Base-by-base conservation (phyloP, 805 yeast species). In the Yarrowia sp. region DNA sequence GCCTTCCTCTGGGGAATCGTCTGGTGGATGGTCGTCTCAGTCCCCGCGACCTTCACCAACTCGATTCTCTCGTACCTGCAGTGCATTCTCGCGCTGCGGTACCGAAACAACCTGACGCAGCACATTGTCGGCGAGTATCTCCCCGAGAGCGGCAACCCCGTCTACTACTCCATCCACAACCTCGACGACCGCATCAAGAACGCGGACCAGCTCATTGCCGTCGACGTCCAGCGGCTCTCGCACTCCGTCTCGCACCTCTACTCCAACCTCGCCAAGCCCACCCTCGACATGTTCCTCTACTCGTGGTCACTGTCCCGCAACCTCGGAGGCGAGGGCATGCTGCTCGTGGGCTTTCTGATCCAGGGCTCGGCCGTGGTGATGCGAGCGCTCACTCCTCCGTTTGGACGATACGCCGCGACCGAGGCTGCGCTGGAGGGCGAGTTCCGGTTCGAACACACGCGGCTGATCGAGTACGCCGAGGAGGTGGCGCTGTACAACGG, bases 401-500 rank as follows among this genome's bases (percentile, higher is more conserved):
- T 92, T 70, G 92, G 96, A 14, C 87, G 81, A 69, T 77, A 89
- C 51, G 87, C 94, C 1, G 80, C 88, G 58, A 84, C 84, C 63
- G 84, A 85, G 68, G 91, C 96, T 16, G 81, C 84, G 49, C 77
- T 90, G 59, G 97, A 92, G 72, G 96, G 96, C 64, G 86, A 87
- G 69, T 86, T 90, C 68, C 84, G 96, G 67, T 81, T 87, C 16
- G 80, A 87, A 24, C 97, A 92, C 74, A 85, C 96, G 1, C 86
- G 90, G 70, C 77, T 92, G 16, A 90, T 90, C 25, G 76, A 83
- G 49, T 88, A 86, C 71, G 83, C 81, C 68, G 98, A 92, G 74
- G 97, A 92, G 71, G 85, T 92, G 67, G 97, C 97, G 0, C 77
- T 92, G 58, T 80, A 90, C 59, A 81, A 86, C 64, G 97, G 97